These are phyloP conservation scores for Harringtonia aguacate DNA, from an alignment of 2,329 filamentous ascomycete species.

Conservation along the genomic window DNA sequence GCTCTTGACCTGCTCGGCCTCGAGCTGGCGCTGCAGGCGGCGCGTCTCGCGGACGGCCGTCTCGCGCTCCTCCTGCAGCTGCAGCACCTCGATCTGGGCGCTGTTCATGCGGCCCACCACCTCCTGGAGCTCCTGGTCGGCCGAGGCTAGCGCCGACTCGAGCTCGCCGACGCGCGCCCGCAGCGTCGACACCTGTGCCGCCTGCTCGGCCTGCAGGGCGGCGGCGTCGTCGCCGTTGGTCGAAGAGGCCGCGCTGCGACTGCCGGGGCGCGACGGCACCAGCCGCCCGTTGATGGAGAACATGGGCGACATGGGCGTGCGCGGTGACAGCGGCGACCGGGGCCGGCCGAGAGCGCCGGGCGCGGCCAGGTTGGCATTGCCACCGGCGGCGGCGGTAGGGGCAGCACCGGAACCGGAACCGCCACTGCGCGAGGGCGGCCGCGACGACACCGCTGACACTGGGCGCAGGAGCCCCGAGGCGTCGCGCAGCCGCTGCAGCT, in stretches of 20 bases:
- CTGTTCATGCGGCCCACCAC: slow-evolving; percentile 73
- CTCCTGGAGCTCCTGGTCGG: slow-evolving; percentile 74
- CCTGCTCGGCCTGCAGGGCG: slow-evolving; percentile 51
- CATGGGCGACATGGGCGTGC: slow-evolving; percentile 47
- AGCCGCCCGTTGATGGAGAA: slow-evolving; percentile 30
- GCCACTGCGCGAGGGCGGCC: background rate
- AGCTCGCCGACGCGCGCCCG: slow-evolving; percentile 73
- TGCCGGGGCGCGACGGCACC: slow-evolving; percentile 13
- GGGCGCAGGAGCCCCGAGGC: slow-evolving; percentile 15
- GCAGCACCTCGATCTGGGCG: slow-evolving; percentile 73
- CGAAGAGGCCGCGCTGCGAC: slow-evolving; percentile 15
- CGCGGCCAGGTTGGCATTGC: slow-evolving; percentile 23
- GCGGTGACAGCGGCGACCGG: slow-evolving; percentile 48
- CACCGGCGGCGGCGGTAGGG: slow-evolving; percentile 34
- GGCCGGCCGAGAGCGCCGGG: slow-evolving; percentile 15
- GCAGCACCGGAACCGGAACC: slow-evolving; percentile 6
- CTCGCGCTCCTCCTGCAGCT: slow-evolving; percentile 65
- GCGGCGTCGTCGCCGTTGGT: background rate
- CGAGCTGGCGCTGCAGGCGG: slow-evolving; percentile 56
- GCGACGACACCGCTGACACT: slow-evolving; percentile 2
- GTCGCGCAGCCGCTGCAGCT: slow-evolving; percentile 64
- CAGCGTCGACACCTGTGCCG: slow-evolving; percentile 62
- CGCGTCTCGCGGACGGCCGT: slow-evolving; percentile 62
- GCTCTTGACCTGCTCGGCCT: slow-evolving; percentile 50
- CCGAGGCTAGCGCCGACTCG: slow-evolving; percentile 66